These are phyloP conservation scores for Cicer pinnatifidum DNA, from an alignment of 306 rosid genomes.

Conservation along the genomic window DNA sequence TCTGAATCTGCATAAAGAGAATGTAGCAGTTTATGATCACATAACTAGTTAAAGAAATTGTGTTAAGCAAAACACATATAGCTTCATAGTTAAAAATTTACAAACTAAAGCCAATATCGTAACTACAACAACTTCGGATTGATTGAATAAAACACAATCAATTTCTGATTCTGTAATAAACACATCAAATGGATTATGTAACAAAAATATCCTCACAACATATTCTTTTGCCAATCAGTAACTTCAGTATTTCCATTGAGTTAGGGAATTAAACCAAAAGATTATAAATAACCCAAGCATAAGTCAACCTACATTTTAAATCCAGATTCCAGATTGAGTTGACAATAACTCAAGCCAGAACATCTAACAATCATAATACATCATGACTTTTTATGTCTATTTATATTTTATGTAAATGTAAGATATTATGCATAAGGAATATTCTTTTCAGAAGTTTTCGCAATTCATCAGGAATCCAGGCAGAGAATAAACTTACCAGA, in stretches of 20 bases:
- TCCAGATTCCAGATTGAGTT: slow-evolving; percentile 31
- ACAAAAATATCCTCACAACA: slow-evolving; percentile 29
- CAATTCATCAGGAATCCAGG: slow-evolving; percentile 32
- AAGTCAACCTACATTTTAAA: slow-evolving; percentile 23
- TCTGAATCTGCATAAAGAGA: slow-evolving; percentile 60
- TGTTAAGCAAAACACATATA: slow-evolving; percentile 15
- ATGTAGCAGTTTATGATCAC: slow-evolving; percentile 28
- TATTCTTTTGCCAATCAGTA: slow-evolving; percentile 14
- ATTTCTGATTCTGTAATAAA: not conserved
- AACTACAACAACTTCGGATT: slow-evolving; percentile 10
- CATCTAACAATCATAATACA: slow-evolving; percentile 14
- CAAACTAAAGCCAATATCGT: slow-evolving; percentile 23
- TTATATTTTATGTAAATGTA: slow-evolving; percentile 14
- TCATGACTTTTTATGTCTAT: not conserved
- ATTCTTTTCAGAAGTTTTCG: slow-evolving; percentile 16
- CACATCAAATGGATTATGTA: slow-evolving; percentile 12
- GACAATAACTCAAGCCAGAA: slow-evolving; percentile 27
- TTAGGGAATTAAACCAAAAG: slow-evolving; percentile 5
- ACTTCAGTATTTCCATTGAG: slow-evolving; percentile 27
- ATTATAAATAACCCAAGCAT: slow-evolving; percentile 18
- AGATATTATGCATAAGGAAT: slow-evolving; percentile 19
- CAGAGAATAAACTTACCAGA: slow-evolving; percentile 71
- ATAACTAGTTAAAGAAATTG: slow-evolving; percentile 25
- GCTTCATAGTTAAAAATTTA: slow-evolving; percentile 13
- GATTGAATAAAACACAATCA: slow-evolving; percentile 12